Evolutionary conservation across 208 protist species (phyloP), one percentile per base, ranked within the genome.

Genomic region (Acanthamoeba castellanii): DNA sequence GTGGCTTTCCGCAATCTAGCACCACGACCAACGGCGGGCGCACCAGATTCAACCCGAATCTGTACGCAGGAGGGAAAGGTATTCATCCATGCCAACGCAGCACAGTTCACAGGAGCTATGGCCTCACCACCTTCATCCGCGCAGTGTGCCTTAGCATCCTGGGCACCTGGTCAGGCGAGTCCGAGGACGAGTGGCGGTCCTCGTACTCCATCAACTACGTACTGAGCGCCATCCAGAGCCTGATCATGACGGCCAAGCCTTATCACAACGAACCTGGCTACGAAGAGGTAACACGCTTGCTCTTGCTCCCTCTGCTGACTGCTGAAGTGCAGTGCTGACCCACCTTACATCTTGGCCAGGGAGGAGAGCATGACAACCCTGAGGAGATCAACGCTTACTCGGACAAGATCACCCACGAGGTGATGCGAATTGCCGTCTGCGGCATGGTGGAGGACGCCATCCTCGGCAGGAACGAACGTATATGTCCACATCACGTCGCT

Each of bases 221-320:
- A 1, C 94, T 95, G 0, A 87, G 88, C 11, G 88, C 94, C 64
- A 95, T 95, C 25, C 94, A 95, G 57, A 95, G 91, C 34, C 45
- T 95, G 27, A 95, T 95, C 47, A 82, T 95, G 94, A 95, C 92
- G 1, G 70, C 68, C n/a, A 95, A 95, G 64, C 94, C 94, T 18
- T 95, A 95, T 34, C 92, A 95, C 94, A 95, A 95, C 25, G 94
- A 95, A 37, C 94, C 94, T 11, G 94, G 94, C 45, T 95, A 95
- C 50, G 94, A 95, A 20, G 93, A 95, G 93, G 87, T 76, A 78
- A 5, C 11, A 45, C 22, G 11, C 6, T 13, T 81, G 5, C 55
- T 27, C n/a, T n/a, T n/a, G n/a, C n/a, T n/a, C n/a, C n/a, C 16
- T 13, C 22, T 30, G 30, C 37, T 72, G 11, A 52, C 50, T 55